phyloP scores from a whole-genome alignment of 2,329 filamentous ascomycete genomes.

The Fusarium denticulatum region DNA sequence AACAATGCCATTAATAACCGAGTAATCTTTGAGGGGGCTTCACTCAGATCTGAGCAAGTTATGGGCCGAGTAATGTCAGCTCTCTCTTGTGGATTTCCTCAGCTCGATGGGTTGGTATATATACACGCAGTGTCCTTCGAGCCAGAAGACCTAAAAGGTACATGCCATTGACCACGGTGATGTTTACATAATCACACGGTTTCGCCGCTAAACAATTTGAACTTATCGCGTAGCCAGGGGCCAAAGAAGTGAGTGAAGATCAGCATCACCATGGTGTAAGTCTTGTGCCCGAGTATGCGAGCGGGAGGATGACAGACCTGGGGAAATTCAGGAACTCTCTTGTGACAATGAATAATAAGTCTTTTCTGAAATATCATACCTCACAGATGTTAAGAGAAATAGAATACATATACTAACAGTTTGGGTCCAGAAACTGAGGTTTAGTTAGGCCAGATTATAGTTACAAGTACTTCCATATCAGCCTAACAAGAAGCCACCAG shows the following conservation, averaged over 20 bases:
- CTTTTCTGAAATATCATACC: accelerated
- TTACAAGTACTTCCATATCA: not conserved
- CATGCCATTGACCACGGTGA: accelerated
- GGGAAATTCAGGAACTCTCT: not conserved
- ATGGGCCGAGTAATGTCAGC: accelerated
- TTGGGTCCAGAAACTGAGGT: not conserved
- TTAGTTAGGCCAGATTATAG: not conserved
- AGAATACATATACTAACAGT: not conserved
- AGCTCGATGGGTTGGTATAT: not conserved
- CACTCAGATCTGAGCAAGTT: accelerated
- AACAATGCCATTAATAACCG: not conserved
- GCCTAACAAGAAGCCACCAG: not conserved
- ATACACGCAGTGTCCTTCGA: too few relatives aligned
- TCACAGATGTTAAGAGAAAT: not conserved
- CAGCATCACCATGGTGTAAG: not conserved
- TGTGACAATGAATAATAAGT: too few relatives aligned
- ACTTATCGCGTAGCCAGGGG: accelerated
- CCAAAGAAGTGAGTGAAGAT: not conserved
- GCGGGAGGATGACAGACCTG: not conserved
- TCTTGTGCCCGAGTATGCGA: not conserved
- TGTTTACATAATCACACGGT: accelerated
- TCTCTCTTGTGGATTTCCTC: not conserved
- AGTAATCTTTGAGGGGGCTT: accelerated
- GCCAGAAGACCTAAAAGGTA: not conserved
- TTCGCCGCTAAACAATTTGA: accelerated